These are phyloP conservation scores for Halenospora varia DNA, from an alignment of 495 filamentous ascomycete species.

Conservation along the genomic window DNA sequence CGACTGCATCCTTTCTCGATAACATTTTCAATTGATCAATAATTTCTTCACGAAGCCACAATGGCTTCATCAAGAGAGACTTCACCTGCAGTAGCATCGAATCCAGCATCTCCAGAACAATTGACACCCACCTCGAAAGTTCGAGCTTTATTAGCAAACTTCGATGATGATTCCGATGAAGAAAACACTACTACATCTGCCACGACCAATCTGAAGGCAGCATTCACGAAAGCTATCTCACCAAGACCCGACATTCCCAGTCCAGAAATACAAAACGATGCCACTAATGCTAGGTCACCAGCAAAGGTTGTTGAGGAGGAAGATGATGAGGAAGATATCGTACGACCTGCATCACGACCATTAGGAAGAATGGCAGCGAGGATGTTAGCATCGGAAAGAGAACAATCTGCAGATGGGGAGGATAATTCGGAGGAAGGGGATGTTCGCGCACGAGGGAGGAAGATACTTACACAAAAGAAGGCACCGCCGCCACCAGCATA, in stretches of 20 bases:
- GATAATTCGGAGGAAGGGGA: constrained; percentile 1
- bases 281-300: constrained; percentile 3
- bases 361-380: constrained; percentile 66
- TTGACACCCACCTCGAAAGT: constrained; percentile 69
- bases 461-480: constrained; percentile 9
- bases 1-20: constrained; percentile 1
- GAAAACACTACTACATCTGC: constrained; percentile 14
- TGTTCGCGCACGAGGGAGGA: constrained; percentile 23
- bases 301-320: constrained; percentile 27
- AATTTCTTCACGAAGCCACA: constrained; percentile 12
- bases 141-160: constrained; percentile 59
- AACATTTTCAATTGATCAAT: constrained; percentile 4
- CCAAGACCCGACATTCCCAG: constrained; percentile 13
- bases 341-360: constrained; percentile 42
- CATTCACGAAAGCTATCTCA: constrained; percentile 9
- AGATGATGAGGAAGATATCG: constrained; percentile 46
- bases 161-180: constrained; percentile 47
- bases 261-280: neutral
- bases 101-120: constrained; percentile 27
- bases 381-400: constrained; percentile 44
- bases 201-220: constrained; percentile 12
- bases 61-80: constrained; percentile 41
- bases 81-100: constrained; percentile 28
- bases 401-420: constrained; percentile 18
- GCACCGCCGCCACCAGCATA: constrained; percentile 18